A percentile compares a stretch with the other conserved stretches of the same genome.
Conservation (phyloP, 1,139 yeast genomes). For the Pneumocystis wakefieldiae region DNA sequence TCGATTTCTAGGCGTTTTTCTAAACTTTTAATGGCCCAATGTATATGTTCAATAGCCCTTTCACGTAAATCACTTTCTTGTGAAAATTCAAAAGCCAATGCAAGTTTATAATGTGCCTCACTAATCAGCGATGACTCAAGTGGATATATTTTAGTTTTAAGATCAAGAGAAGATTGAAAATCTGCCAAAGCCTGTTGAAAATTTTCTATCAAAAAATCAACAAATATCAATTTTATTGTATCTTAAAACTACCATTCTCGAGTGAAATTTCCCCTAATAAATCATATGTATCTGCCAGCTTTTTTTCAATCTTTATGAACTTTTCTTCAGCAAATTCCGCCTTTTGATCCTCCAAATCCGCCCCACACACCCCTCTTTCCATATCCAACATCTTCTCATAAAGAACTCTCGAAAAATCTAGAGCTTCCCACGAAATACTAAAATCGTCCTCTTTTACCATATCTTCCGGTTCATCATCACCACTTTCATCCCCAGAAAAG, state of each 20-base stretch:
- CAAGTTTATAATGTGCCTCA: slow-evolving; percentile 69
- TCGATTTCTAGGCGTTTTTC: slow-evolving; percentile 31
- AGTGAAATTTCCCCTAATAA: slow-evolving; percentile 77
- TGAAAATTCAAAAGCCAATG: slow-evolving; percentile 63
- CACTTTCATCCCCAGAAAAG: slow-evolving; percentile 24
- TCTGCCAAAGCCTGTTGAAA: slow-evolving; percentile 64
- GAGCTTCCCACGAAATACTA: slow-evolving; percentile 75
- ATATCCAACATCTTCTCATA: slow-evolving; percentile 30
- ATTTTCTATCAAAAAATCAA: slow-evolving; percentile 32
- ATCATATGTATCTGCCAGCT: slow-evolving; percentile 62
- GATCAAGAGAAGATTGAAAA: slow-evolving; percentile 39
- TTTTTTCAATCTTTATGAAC: slow-evolving; percentile 26
- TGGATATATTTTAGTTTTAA: slow-evolving; percentile 41
- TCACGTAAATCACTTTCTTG: slow-evolving; percentile 36
- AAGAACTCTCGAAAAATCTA: slow-evolving; percentile 58
- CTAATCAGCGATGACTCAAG: slow-evolving; percentile 43
- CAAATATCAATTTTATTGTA: background rate
- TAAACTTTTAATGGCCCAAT: slow-evolving; percentile 47
- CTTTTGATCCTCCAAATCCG: slow-evolving; percentile 18
- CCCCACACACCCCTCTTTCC: too few species aligned
- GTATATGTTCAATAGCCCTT: slow-evolving; percentile 45
- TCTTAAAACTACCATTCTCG: slow-evolving; percentile 39
- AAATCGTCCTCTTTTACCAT: slow-evolving; percentile 46
- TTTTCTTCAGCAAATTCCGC: slow-evolving; percentile 10
- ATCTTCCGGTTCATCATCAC: slow-evolving; percentile 24